These are phyloP conservation scores for Clavispora carvajalis DNA, from an alignment of 805 yeast species.

Conservation along the genomic window DNA sequence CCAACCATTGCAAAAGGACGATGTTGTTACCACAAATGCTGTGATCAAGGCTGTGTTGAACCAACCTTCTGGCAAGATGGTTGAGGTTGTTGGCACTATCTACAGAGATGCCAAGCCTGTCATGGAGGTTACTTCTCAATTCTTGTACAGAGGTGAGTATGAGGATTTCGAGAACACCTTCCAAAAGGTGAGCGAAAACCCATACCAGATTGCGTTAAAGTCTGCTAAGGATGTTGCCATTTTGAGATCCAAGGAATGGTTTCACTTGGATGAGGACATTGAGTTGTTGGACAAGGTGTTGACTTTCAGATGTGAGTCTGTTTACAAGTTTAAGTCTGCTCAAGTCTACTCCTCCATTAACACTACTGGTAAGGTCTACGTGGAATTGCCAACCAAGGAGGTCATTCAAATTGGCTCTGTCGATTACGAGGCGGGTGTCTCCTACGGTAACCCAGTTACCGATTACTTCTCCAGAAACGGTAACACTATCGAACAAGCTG, in stretches of 20 bases:
- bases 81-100: constrained; percentile 89
- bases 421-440: constrained; percentile 82
- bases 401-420: constrained; percentile 77
- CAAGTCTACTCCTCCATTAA: constrained; percentile 70
- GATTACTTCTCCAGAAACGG: constrained; percentile 93
- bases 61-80: constrained; percentile 90
- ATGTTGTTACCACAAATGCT: constrained; percentile 76
- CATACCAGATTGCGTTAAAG: constrained; percentile 69
- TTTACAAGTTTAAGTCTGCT: constrained; percentile 73
- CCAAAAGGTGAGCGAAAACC: constrained; percentile 81
- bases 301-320: constrained; percentile 85
- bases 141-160: constrained; percentile 94
- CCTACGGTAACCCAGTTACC: constrained; percentile 95
- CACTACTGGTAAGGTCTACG: constrained; percentile 78
- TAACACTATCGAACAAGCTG: constrained; percentile 88
- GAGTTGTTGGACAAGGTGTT: constrained; percentile 75
- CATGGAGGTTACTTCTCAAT: constrained; percentile 90
- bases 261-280: constrained; percentile 67
- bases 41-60: constrained; percentile 83
- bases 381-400: constrained; percentile 92
- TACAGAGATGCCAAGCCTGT: constrained; percentile 72
- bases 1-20: constrained; percentile 82
- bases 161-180: constrained; percentile 86
- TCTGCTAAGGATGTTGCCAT: constrained; percentile 89
- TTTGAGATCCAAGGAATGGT: constrained; percentile 95